A percentile compares a stretch with the other conserved stretches of the same genome.
Evolutionary conservation across 495 filamentous ascomycete species (phyloP).

Genomic region (Acidomyces sp.): DNA sequence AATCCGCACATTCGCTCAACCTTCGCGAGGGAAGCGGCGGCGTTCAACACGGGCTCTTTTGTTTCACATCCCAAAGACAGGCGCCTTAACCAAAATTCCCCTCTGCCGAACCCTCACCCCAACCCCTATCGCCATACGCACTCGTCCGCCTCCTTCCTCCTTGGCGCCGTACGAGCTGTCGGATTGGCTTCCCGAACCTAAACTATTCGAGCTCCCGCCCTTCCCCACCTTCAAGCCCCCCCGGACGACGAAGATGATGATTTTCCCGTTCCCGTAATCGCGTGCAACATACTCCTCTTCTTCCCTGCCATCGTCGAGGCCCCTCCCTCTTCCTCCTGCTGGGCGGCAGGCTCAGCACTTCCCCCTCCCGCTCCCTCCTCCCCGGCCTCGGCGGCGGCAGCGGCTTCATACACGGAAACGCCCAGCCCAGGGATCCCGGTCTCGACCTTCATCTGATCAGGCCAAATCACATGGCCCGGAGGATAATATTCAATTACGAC

Average conservation of each 20-base stretch:
- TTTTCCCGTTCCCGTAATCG: constrained; percentile 23
- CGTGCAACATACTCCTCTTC: constrained; percentile 27
- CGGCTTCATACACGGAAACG: constrained; percentile 35
- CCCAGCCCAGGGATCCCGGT: constrained; percentile 57
- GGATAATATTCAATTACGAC: constrained; percentile 73
- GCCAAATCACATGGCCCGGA: constrained; percentile 53
- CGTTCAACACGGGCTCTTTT: too few species aligned
- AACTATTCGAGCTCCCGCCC: constrained; percentile 20
- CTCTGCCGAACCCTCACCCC: constrained; percentile 72
- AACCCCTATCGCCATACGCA: constrained; percentile 76
- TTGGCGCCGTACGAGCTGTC: constrained; percentile 24
- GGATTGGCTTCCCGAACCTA: constrained; percentile 11
- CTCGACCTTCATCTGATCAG: constrained; percentile 74
- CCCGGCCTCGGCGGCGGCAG: constrained; percentile 36
- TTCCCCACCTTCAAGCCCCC: constrained; percentile 10
- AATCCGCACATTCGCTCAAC: too few species aligned
- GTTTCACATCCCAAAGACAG: constrained; percentile 59
- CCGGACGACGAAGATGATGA: background rate
- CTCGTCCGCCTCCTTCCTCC: constrained; percentile 36
- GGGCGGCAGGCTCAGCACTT: too few species aligned
- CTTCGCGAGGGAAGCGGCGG: too few species aligned
- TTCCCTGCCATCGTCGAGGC: too few species aligned
- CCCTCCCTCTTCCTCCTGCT: too few species aligned
- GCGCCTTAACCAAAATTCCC: constrained; percentile 75
- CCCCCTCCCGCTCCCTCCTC: too few species aligned